Evolutionary conservation across 2,329 filamentous ascomycete genomes (phyloP).

Genomic region (Apiospora pterosperma): DNA sequence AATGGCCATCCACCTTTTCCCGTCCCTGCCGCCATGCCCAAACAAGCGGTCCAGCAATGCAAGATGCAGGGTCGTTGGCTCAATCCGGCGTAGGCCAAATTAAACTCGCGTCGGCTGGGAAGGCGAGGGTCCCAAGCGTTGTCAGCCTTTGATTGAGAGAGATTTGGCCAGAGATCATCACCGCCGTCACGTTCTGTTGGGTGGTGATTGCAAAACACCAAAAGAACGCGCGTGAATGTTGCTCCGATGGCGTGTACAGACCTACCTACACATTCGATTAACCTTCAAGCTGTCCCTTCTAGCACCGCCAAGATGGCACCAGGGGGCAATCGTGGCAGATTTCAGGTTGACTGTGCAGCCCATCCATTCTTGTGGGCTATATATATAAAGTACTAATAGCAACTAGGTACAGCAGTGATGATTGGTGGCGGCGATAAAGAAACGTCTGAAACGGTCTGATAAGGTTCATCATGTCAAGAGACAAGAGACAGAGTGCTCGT

Average conservation of each 20-base stretch:
- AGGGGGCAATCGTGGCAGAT: neutral
- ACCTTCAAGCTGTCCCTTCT: neutral
- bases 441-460: neutral
- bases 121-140: constrained; percentile 9
- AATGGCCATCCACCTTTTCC: neutral
- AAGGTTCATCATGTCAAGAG: neutral
- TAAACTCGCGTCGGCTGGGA: constrained; percentile 31
- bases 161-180: neutral
- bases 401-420: neutral
- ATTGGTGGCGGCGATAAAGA: neutral
- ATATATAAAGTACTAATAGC: neutral
- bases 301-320: neutral
- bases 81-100: constrained; percentile 25
- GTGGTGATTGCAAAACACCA: neutral
- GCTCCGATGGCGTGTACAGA: neutral
- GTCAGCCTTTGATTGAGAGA: constrained; percentile 10
- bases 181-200: neutral
- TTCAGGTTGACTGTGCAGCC: neutral
- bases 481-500: neutral
- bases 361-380: neutral
- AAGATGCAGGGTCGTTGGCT: constrained; percentile 15
- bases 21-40: constrained; percentile 1
- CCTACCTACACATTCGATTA: neutral
- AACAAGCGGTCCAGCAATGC: constrained; percentile 2
- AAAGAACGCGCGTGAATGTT: neutral